phyloP scores from a whole-genome alignment of 768 basidiomycete species.

The Lentinula raphanica region DNA sequence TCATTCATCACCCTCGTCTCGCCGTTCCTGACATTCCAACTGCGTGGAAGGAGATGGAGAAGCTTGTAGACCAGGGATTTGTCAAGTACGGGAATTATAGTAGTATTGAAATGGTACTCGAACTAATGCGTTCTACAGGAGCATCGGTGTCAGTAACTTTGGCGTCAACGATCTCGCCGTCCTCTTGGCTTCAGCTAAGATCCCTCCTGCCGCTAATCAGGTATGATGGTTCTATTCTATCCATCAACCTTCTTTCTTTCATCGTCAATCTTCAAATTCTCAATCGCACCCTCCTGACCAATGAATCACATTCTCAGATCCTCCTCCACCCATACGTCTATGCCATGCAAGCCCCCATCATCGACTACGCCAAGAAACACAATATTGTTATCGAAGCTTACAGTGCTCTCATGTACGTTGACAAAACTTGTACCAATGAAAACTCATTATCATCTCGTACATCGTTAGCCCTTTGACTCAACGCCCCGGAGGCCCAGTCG shows the following conservation, averaged over 20 bases:
- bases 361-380: conserved; percentile 53
- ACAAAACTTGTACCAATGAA: no score
- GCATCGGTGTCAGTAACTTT: conserved; percentile 73
- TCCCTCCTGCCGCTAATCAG: conserved; percentile 67
- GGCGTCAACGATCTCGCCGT: conserved; percentile 46
- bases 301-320: conserved; percentile 44
- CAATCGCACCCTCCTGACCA: no score
- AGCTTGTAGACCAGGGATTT: conserved; percentile 48
- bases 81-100: conserved; percentile 57
- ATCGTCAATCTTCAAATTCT: no score
- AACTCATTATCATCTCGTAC: no score
- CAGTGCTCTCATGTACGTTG: conserved; percentile 55
- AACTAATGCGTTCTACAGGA: conserved; percentile 35
- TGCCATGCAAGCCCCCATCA: conserved; percentile 42
- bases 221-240: conserved; percentile 22
- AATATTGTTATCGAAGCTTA: conserved; percentile 71
- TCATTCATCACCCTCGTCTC: conserved; percentile 55
- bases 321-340: conserved; percentile 69
- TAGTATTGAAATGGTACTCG: not conserved
- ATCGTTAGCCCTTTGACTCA: conserved; percentile 2
- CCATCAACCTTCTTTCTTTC: no score
- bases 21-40: conserved; percentile 55
- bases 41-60: conserved; percentile 61
- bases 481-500: conserved; percentile 51
- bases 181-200: conserved; percentile 53